A percentile compares a stretch with the other conserved stretches of the same genome.
Evolutionary conservation across 768 basidiomycete species (phyloP).

Genomic region (Lentinus brumalis): DNA sequence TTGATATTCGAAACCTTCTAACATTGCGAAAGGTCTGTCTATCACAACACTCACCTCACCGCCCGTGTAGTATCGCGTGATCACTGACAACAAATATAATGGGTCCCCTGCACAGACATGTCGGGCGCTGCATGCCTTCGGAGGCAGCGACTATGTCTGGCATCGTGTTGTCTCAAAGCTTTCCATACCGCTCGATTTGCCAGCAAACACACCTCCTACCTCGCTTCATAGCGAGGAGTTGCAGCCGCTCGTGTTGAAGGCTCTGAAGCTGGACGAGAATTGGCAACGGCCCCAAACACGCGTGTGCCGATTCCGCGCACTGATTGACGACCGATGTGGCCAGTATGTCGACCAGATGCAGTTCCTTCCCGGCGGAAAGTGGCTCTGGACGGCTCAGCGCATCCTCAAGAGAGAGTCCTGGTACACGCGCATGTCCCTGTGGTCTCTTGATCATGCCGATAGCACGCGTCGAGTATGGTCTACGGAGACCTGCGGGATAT

Average conservation of each 20-base stretch:
- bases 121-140: constrained; percentile 59
- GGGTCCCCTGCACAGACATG: constrained; percentile 45
- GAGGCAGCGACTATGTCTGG: constrained; percentile 56
- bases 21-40: constrained; percentile 30
- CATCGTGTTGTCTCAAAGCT: constrained; percentile 39
- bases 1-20: constrained; percentile 46
- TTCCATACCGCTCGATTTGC: constrained; percentile 45
- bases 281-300: constrained; percentile 44
- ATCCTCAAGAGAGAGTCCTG: constrained; percentile 31
- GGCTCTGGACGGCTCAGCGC: constrained; percentile 49
- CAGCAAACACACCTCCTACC: constrained; percentile 33
- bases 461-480: constrained; percentile 26
- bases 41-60: neutral
- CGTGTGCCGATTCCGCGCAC: constrained; percentile 39
- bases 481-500: constrained; percentile 29
- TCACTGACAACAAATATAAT: neutral
- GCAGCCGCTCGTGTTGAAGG: constrained; percentile 42
- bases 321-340: constrained; percentile 35
- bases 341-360: constrained; percentile 48
- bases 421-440: constrained; percentile 44
- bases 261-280: constrained; percentile 52
- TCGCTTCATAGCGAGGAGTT: constrained; percentile 43
- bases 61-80: constrained; percentile 1
- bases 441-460: constrained; percentile 40
- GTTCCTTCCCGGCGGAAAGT: constrained; percentile 47